Evolutionary conservation across 177 flowering plant species (phyloP).

Genomic region (Vitis hybrid): DNA sequence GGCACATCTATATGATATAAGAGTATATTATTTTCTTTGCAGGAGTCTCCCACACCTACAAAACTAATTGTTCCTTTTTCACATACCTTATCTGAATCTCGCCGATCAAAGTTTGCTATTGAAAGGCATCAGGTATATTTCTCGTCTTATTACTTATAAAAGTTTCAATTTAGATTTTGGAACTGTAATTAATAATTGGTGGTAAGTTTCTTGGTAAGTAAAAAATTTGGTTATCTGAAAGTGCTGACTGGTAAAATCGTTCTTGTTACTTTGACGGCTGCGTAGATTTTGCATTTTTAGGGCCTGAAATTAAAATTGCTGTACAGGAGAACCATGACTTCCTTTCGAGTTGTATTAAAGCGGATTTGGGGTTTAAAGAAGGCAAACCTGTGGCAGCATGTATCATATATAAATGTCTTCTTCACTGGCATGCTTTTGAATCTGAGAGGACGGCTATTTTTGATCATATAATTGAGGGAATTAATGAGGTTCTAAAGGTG

Average conservation of each 20-base stretch:
- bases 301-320: not conserved
- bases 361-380: constrained; percentile 74
- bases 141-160: constrained; percentile 2
- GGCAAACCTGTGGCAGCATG: constrained; percentile 95
- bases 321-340: constrained; percentile 86
- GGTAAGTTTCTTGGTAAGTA: not conserved
- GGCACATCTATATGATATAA: not conserved
- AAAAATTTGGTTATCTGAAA: not conserved
- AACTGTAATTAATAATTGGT: not conserved
- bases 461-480: constrained; percentile 76
- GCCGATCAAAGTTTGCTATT: constrained; percentile 58
- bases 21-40: constrained; percentile 8
- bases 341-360: constrained; percentile 80
- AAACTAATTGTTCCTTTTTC: constrained; percentile 54
- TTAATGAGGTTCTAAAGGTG: constrained; percentile 81
- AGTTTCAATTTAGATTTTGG: not conserved
- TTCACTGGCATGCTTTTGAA: constrained; percentile 92
- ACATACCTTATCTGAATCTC: constrained; percentile 74
- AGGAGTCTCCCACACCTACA: constrained; percentile 96
- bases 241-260: not conserved
- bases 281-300: not conserved
- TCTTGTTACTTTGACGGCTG: not conserved
- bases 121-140: constrained; percentile 78
- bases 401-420: constrained; percentile 80
- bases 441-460: constrained; percentile 91